Evolutionary conservation across 2,329 filamentous ascomycete species (phyloP).

Genomic region (Apiospora rasikravindrae): DNA sequence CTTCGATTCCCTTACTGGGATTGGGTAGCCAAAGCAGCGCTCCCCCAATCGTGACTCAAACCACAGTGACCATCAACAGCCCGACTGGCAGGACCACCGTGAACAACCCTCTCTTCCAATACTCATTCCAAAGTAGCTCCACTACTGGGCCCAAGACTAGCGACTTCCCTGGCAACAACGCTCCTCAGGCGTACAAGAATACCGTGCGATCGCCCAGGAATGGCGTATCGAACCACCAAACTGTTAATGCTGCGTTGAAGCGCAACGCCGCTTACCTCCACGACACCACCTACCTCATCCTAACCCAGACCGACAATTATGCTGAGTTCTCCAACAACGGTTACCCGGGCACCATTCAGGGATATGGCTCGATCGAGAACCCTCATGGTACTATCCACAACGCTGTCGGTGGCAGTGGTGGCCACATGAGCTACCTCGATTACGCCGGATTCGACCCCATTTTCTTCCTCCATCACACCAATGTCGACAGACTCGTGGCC

Average conservation of each 20-base stretch:
- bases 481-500: constrained; percentile 34
- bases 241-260: constrained; percentile 3
- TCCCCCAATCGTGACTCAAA: constrained; percentile 25
- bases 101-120: constrained; percentile 18
- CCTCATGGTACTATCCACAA: constrained; percentile 33
- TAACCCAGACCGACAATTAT: constrained; percentile 19
- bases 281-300: constrained; percentile 19
- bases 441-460: constrained; percentile 36
- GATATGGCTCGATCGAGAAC: constrained; percentile 28
- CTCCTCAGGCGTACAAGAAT: background rate
- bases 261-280: constrained; percentile 19
- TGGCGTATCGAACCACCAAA: background rate
- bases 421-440: constrained; percentile 34
- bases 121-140: constrained; percentile 1
- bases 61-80: background rate
- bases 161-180: constrained; percentile 9
- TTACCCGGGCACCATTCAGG: constrained; percentile 19
- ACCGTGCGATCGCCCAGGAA: constrained; percentile 4
- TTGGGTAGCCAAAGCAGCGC: constrained; percentile 25
- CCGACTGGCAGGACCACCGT: constrained; percentile 4
- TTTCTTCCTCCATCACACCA: constrained; percentile 33
- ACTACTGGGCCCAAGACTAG: constrained; percentile 2
- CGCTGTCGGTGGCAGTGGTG: constrained; percentile 26
- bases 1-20: constrained; percentile 24
- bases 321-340: constrained; percentile 22